phyloP scores from a whole-genome alignment of 2,329 filamentous ascomycete species.

The Lachnellula cervina region DNA sequence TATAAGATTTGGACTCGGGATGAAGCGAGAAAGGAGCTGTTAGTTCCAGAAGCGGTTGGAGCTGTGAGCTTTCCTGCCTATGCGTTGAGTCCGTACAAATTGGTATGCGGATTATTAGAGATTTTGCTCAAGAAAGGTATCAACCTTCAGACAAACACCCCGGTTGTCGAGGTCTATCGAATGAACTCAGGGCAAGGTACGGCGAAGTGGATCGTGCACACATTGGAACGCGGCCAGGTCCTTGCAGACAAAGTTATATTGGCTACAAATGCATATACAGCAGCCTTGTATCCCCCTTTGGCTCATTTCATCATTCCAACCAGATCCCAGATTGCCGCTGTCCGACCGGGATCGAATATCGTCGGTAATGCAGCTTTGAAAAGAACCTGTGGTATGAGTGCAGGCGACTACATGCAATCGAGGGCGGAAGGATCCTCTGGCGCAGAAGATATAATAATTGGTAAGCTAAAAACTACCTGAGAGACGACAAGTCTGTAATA shows the following conservation, averaged over 20 bases:
- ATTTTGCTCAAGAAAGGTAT: conserved; percentile 24
- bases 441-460: conserved; percentile 28
- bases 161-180: conserved; percentile 19
- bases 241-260: conserved; percentile 40
- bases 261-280: conserved; percentile 49
- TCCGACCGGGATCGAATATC: conserved; percentile 28
- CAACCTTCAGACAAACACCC: conserved; percentile 20
- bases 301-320: conserved; percentile 40
- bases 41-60: conserved; percentile 10
- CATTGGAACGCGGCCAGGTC: conserved; percentile 40
- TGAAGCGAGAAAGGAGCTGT: conserved; percentile 33
- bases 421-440: conserved; percentile 23
- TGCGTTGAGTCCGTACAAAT: conserved; percentile 32
- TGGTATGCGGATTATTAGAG: conserved; percentile 18
- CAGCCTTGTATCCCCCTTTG: conserved; percentile 39
- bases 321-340: conserved; percentile 45
- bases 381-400: conserved; percentile 17
- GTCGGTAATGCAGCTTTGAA: conserved; percentile 20
- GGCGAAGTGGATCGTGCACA: conserved; percentile 32
- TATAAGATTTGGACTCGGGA: conserved; percentile 42
- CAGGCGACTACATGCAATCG: conserved; percentile 34
- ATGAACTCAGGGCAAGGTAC: conserved; percentile 11
- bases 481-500: background rate
- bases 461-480: background rate
- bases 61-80: conserved; percentile 30